Percentiles rank a stretch among this genome's conserved stretches.
These are phyloP conservation scores for Vitis riparia DNA, from an alignment of 164 flowering plant genomes.

Conservation along the genomic window DNA sequence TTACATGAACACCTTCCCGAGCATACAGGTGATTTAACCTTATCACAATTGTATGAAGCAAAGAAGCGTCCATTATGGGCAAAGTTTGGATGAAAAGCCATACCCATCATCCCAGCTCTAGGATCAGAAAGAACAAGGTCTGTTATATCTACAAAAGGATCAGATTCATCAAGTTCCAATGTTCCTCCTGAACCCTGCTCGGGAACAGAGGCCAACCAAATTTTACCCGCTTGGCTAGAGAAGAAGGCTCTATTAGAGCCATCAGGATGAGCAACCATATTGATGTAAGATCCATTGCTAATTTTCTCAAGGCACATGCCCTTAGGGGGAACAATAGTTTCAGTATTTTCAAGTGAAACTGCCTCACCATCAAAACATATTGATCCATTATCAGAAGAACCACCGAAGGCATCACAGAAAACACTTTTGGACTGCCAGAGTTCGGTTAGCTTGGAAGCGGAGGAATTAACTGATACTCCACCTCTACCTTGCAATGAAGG, in stretches of 20 bases:
- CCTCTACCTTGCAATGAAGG: constrained; percentile 29
- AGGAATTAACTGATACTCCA: constrained; percentile 36
- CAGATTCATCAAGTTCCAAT: constrained; percentile 29
- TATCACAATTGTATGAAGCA: constrained; percentile 46
- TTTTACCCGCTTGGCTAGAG: constrained; percentile 33
- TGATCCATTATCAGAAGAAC: constrained; percentile 19
- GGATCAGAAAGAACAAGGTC: constrained; percentile 32
- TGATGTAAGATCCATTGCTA: constrained; percentile 33
- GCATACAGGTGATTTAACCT: constrained; percentile 28
- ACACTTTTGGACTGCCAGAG: constrained; percentile 26
- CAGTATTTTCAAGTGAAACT: constrained; percentile 11
- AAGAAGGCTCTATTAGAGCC: constrained; percentile 50
- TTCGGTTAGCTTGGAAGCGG: constrained; percentile 52
- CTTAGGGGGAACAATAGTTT: constrained; percentile 4
- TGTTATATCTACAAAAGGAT: constrained; percentile 45
- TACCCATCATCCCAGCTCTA: constrained; percentile 39
- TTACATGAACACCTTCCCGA: constrained; percentile 53
- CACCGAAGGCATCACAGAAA: constrained; percentile 35
- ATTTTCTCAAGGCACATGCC: constrained; percentile 43
- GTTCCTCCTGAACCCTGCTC: constrained; percentile 28
- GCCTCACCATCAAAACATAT: constrained; percentile 27
- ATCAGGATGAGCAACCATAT: constrained; percentile 52
- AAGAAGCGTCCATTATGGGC: constrained; percentile 45
- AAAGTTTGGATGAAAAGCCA: constrained; percentile 55
- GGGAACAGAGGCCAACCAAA: constrained; percentile 44